Conservation (phyloP, 1,139 yeast species). For the Sugiyamaella neomexicana region DNA sequence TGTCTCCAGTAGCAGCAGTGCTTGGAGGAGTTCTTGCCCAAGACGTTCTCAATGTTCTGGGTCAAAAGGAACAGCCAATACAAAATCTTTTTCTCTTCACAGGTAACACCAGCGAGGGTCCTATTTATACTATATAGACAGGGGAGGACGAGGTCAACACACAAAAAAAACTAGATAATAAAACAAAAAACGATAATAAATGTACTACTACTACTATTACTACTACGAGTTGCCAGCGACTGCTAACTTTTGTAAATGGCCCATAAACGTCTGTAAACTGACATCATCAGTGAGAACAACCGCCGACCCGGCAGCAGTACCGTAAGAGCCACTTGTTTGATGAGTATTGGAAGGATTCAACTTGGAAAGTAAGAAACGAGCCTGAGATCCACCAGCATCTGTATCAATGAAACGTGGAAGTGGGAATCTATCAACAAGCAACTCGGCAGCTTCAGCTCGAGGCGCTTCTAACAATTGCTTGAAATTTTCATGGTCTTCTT, state of each 20-base stretch:
- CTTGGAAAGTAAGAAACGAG: conserved; percentile 91
- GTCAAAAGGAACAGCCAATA: conserved; percentile 75
- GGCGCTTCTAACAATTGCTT: conserved; percentile 86
- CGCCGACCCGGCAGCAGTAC: conserved; percentile 53
- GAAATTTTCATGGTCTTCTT: conserved; percentile 85
- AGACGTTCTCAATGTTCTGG: conserved; percentile 80
- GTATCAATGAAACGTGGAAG: conserved; percentile 95
- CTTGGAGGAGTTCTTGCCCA: conserved; percentile 90
- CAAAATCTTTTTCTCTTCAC: conserved; percentile 80
- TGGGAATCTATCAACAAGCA: conserved; percentile 92
- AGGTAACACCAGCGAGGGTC: conserved; percentile 70
- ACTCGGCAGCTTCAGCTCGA: conserved; percentile 86
- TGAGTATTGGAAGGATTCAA: conserved; percentile 90
- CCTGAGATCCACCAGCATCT: conserved; percentile 97
- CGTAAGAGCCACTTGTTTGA: conserved; percentile 53
- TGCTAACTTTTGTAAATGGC: conserved; percentile 81
- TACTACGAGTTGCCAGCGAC: conserved; percentile 48
- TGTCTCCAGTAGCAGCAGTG: conserved; percentile 83
- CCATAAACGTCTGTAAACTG: conserved; percentile 86
- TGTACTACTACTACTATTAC: no score
- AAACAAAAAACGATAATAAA: background rate
- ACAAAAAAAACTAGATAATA: background rate
- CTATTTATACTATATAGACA: conserved; percentile 56
- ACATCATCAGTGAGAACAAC: conserved; percentile 96
- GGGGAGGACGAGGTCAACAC: no score